Evolutionary conservation across 257 asterid species (phyloP), one percentile per base, ranked within the genome.

Genomic region (Rubia yunnanensis): DNA sequence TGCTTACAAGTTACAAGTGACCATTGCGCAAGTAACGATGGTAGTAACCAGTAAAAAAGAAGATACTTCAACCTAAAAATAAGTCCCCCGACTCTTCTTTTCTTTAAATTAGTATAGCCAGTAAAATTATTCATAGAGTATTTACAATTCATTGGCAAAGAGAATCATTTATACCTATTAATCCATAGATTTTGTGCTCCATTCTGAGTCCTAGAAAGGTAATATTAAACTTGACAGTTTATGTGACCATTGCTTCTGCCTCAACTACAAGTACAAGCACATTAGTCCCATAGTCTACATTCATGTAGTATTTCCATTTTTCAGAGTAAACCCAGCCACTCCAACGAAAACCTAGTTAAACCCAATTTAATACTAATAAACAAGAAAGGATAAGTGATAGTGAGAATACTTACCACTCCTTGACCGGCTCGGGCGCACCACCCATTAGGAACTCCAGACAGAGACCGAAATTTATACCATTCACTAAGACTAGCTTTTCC

Each of bases 401-500:
- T 35, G 39, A 8, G 9, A 8, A 35, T 17, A 83, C 92, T 66
- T 58, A 85, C 94, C 86, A 79, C 71, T 1, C 82, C 91, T 69
- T 82, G 91, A 17, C 91, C 96, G 36, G 69, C 67, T 76, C 91
- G 74, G 34, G 88, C 94, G 56, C 89, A 84, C 96, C 96, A 88
- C 0, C 96, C 94, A 48, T 70, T 64, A 34, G 89, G 88, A 62
- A 79, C 73, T 31, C 72, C 76, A 62, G 70, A 67, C 0, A 18
- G 10, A 13, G 94, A 86, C 34, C 91, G 89, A 62, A 88, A 78
- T 22, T 61, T 5, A 22, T 81, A 83, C 96, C 94, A 88, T 78
- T 88, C 96, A 31, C 81, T 85, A 74, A 88, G 36, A 70, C 95
- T 83, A 41, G 94, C 83, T 79, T 88, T 88, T 48, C 96, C 96